Evolutionary conservation across 2,329 filamentous ascomycete genomes (phyloP).

Genomic region (Dactylellina haptotyla): DNA sequence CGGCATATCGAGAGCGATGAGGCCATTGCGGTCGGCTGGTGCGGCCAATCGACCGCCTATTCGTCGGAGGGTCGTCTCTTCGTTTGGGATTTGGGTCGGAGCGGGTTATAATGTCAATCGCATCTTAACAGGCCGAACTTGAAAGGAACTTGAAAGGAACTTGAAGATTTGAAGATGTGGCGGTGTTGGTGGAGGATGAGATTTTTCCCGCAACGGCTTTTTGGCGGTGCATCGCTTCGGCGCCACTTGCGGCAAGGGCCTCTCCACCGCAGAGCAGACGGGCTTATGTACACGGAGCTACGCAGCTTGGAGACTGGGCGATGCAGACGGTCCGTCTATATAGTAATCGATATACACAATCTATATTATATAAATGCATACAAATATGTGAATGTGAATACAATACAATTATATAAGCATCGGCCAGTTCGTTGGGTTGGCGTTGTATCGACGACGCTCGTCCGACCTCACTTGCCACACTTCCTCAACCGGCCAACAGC

Average conservation of each 20-base stretch:
- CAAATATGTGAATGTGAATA: too few species aligned
- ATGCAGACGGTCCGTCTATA: too few species aligned
- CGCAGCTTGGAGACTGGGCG: too few species aligned
- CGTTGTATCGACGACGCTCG: constrained; percentile 12
- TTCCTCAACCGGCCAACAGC: too few species aligned
- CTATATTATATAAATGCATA: too few species aligned
- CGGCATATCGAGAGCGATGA: constrained; percentile 60
- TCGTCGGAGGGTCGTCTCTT: constrained; percentile 3
- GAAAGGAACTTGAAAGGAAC: background rate
- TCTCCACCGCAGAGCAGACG: too few species aligned
- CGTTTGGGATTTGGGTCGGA: background rate
- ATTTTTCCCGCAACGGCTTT: constrained; percentile 13
- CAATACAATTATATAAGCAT: too few species aligned
- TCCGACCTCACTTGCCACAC: constrained; percentile 1
- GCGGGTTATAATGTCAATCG: constrained; percentile 23
- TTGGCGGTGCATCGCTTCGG: background rate
- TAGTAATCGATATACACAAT: too few species aligned
- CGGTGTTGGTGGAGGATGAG: constrained; percentile 31
- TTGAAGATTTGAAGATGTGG: constrained; percentile 15
- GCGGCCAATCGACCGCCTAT: constrained; percentile 47
- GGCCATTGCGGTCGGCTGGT: constrained; percentile 60
- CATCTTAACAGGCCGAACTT: constrained; percentile 30
- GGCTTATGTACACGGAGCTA: too few species aligned
- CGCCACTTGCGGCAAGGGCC: too few species aligned
- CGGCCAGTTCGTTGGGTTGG: too few species aligned